Evolutionary conservation across 2,329 filamentous ascomycete genomes (phyloP).

Genomic region (Penicillium sp.): DNA sequence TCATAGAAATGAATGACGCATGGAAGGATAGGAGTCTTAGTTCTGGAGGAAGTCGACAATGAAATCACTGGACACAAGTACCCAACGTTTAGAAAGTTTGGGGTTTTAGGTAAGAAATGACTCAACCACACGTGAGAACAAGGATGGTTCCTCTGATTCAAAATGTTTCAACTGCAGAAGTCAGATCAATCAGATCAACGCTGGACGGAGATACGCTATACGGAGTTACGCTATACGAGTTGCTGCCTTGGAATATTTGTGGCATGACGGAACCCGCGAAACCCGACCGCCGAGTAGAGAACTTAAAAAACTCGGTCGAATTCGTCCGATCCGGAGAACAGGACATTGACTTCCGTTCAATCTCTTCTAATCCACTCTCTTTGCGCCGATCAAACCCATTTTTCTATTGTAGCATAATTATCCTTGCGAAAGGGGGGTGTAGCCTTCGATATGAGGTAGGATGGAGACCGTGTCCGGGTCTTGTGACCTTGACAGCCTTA

Average conservation of each 20-base stretch:
- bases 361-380: not conserved
- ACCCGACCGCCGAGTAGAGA: slow-evolving; percentile 17
- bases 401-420: not conserved
- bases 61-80: not conserved
- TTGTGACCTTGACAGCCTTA: not conserved
- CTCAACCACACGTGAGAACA: slow-evolving; percentile 4
- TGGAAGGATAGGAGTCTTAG: not conserved
- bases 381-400: not conserved
- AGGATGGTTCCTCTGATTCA: not conserved
- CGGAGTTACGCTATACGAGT: not conserved
- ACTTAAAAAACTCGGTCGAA: slow-evolving; percentile 1
- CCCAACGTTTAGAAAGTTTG: not conserved
- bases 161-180: not conserved
- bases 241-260: slow-evolving; percentile 9
- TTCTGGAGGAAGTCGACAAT: not conserved
- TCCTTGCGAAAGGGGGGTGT: not conserved
- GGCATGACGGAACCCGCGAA: slow-evolving; percentile 18
- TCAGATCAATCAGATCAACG: too few relatives aligned
- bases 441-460: not conserved
- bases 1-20: slow-evolving; percentile 13
- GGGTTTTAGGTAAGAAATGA: slow-evolving; percentile 5
- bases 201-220: not conserved
- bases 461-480: not conserved
- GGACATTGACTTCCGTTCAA: not conserved
- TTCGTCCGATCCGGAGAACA: slow-evolving; percentile 7